Conservation (phyloP, 2,329 filamentous ascomycete genomes). For the Colletotrichum chrysophilum region DNA sequence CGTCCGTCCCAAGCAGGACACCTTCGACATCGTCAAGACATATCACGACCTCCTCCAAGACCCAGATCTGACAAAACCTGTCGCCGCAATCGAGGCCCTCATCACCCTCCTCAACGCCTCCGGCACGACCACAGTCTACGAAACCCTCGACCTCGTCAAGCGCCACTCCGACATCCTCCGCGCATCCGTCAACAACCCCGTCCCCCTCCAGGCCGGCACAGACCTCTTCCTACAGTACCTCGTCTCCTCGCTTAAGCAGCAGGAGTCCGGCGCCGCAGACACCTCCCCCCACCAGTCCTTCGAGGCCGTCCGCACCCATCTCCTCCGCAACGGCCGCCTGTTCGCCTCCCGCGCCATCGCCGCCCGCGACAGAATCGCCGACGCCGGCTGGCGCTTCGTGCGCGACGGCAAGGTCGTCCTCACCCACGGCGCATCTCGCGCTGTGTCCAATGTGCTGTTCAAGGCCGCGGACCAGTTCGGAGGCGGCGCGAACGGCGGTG, state of each 20-base stretch:
- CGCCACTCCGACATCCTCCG: slow-evolving; percentile 80
- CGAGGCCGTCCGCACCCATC: slow-evolving; percentile 80
- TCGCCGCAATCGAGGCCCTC: slow-evolving; percentile 91
- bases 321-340: slow-evolving; percentile 83
- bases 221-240: slow-evolving; percentile 96
- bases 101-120: slow-evolving; percentile 84
- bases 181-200: slow-evolving; percentile 80
- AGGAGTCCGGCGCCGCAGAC: slow-evolving; percentile 37
- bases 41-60: slow-evolving; percentile 67
- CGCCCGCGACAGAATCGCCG: slow-evolving; percentile 81
- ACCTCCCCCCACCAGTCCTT: slow-evolving; percentile 58
- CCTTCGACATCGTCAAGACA: slow-evolving; percentile 56
- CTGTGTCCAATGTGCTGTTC: slow-evolving; percentile 78
- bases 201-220: slow-evolving; percentile 90
- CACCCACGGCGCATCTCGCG: slow-evolving; percentile 86
- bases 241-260: slow-evolving; percentile 72
- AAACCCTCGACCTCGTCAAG: slow-evolving; percentile 87
- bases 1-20: slow-evolving; percentile 28
- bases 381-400: slow-evolving; percentile 79
- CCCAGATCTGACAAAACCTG: slow-evolving; percentile 89
- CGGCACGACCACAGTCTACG: slow-evolving; percentile 85
- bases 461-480: slow-evolving; percentile 70
- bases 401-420: slow-evolving; percentile 81
- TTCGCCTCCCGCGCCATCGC: slow-evolving; percentile 90
- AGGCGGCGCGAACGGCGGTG: slow-evolving; percentile 57